phyloP scores from a whole-genome alignment of 2,329 filamentous ascomycete genomes.

The Alternaria arborescens region DNA sequence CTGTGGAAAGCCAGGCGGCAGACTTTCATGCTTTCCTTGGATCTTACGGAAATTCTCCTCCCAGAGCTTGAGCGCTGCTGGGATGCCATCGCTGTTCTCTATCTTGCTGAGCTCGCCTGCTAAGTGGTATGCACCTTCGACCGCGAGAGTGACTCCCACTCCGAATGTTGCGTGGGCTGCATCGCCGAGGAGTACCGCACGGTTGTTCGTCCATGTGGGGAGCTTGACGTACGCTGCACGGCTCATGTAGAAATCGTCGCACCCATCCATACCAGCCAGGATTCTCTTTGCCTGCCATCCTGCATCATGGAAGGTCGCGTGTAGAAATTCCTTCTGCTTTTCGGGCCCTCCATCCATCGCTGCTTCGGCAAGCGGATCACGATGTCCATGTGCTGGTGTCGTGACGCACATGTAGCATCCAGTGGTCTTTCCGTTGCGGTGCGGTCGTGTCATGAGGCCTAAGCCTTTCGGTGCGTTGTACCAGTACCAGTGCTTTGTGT shows the following conservation, averaged over 20 bases:
- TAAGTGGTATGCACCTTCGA: conserved; percentile 51
- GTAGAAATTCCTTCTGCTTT: conserved; percentile 54
- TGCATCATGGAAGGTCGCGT: conserved; percentile 45
- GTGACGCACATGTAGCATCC: conserved; percentile 39
- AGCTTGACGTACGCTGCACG: conserved; percentile 57
- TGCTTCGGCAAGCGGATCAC: conserved; percentile 25
- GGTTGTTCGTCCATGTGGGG: conserved; percentile 56
- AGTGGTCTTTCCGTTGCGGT: conserved; percentile 34
- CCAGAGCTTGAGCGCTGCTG: conserved; percentile 31
- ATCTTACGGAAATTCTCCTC: conserved; percentile 30
- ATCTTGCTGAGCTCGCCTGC: conserved; percentile 49
- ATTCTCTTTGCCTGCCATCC: conserved; percentile 59
- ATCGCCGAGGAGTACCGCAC: conserved; percentile 64
- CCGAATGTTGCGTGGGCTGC: conserved; percentile 53
- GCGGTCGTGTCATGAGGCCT: conserved; percentile 37
- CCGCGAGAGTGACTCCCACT: conserved; percentile 45
- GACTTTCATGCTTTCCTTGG: conserved; percentile 23
- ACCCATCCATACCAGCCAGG: conserved; percentile 52
- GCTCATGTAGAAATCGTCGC: conserved; percentile 59
- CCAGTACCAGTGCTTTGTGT: conserved; percentile 36
- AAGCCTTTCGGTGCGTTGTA: conserved; percentile 36
- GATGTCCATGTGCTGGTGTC: conserved; percentile 20
- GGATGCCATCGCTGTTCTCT: conserved; percentile 22
- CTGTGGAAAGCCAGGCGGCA: conserved; percentile 26
- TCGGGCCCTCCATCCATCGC: conserved; percentile 41